phyloP scores from a whole-genome alignment of 495 filamentous ascomycete genomes.

The Coniosporium apollinis region DNA sequence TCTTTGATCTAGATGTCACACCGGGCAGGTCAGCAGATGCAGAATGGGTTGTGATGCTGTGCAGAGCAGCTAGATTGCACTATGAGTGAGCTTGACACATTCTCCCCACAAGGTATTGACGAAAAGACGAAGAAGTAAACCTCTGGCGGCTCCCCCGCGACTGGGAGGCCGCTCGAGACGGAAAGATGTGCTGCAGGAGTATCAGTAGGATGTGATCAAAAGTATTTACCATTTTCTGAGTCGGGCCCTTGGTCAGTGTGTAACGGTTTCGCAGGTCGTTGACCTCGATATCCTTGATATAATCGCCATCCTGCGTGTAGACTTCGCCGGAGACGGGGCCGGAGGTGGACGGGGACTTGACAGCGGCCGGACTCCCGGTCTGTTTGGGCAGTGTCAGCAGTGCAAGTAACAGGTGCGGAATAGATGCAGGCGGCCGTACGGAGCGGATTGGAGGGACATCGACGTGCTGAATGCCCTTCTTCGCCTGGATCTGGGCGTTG shows the following conservation, averaged over 20 bases:
- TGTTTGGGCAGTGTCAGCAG: constrained; percentile 20
- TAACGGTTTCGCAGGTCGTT: constrained; percentile 97
- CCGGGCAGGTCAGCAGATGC: constrained; percentile 92
- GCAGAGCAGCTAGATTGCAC: constrained; percentile 41
- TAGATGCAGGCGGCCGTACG: constrained; percentile 21
- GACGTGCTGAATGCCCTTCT: constrained; percentile 84
- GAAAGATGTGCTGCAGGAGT: too few species aligned
- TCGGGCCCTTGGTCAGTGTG: constrained; percentile 90
- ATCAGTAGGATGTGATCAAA: constrained; percentile 61
- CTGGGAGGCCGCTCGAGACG: too few species aligned
- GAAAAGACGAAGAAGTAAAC: constrained; percentile 18
- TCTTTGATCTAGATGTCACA: constrained; percentile 98
- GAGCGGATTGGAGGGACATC: constrained; percentile 79
- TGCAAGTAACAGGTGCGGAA: constrained; percentile 9
- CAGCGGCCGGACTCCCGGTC: constrained; percentile 33
- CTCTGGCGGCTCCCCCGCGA: too few species aligned
- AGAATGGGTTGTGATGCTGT: constrained; percentile 68
- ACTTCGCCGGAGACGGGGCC: constrained; percentile 56
- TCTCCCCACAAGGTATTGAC: constrained; percentile 34
- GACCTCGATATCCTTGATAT: constrained; percentile 95
- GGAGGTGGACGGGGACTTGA: constrained; percentile 26
- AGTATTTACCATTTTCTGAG: constrained; percentile 98
- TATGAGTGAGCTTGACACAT: constrained; percentile 67
- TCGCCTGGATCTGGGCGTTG: constrained; percentile 80
- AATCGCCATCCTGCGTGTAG: constrained; percentile 91